These are phyloP conservation scores for Alternaria triticina DNA, from an alignment of 2,329 filamentous ascomycete species.

Conservation along the genomic window DNA sequence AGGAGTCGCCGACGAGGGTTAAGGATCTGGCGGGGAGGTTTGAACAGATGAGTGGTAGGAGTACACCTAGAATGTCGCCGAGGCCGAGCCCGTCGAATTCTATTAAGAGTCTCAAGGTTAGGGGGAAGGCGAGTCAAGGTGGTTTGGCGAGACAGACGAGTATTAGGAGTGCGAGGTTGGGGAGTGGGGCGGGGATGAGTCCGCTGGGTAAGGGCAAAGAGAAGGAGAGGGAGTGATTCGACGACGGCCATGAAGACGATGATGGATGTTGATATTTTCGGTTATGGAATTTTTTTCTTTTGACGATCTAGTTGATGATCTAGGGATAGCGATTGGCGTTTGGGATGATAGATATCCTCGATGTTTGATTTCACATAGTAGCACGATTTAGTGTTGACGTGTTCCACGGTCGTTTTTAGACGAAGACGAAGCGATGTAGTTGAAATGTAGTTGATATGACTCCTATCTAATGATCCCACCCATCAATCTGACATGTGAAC, in stretches of 20 bases:
- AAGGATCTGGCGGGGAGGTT: slow-evolving; percentile 40
- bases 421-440: not conserved
- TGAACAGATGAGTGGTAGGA: slow-evolving; percentile 31
- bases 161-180: not conserved
- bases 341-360: not conserved
- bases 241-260: too few species aligned
- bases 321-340: not conserved
- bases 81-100: slow-evolving; percentile 25
- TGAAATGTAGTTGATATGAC: too few species aligned
- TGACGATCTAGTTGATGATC: not conserved
- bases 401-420: not conserved
- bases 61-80: too few species aligned
- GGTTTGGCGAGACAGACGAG: slow-evolving; percentile 13
- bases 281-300: too few species aligned
- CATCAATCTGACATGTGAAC: too few species aligned
- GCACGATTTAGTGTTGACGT: not conserved
- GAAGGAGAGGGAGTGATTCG: not conserved
- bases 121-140: slow-evolving; percentile 23
- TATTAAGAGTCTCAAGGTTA: slow-evolving; percentile 36
- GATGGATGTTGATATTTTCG: too few species aligned
- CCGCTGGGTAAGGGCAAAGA: slow-evolving; percentile 5
- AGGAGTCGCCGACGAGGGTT: slow-evolving; percentile 27
- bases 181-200: not conserved
- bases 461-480: too few species aligned
- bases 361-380: not conserved